Percentiles rank a stretch among this genome's conserved stretches.
Conservation (phyloP, 2,329 filamentous ascomycete species). For the Coniochaeta hoffmannii region DNA sequence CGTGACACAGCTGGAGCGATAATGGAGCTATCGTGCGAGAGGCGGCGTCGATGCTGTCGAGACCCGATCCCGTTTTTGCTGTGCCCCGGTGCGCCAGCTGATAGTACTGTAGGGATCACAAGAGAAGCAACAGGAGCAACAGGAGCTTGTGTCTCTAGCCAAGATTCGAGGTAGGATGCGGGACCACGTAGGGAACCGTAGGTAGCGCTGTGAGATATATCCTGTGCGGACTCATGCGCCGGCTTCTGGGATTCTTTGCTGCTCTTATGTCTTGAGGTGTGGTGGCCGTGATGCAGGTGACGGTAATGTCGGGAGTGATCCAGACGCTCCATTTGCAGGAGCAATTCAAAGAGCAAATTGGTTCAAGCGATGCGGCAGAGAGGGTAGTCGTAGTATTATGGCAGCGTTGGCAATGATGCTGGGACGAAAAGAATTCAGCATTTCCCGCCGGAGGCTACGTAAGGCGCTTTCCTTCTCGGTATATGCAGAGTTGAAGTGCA, state of each 20-base stretch:
- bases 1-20: neutral
- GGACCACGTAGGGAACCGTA: neutral
- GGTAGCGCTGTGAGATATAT: neutral
- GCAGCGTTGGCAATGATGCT: neutral
- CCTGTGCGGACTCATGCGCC: neutral
- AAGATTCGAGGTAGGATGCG: neutral
- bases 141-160: neutral
- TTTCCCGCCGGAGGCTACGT: neutral
- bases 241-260: neutral
- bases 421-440: neutral
- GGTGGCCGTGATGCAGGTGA: neutral
- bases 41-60: neutral
- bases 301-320: neutral
- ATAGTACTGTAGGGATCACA: too few relatives aligned
- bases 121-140: neutral
- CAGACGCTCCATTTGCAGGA: neutral
- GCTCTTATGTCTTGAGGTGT: neutral
- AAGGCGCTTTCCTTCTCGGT: too few relatives aligned
- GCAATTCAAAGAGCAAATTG: neutral
- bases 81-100: neutral
- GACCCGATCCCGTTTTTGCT: conserved; percentile 6
- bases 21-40: conserved; percentile 1
- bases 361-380: neutral
- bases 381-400: neutral
- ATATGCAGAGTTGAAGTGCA: too few relatives aligned